Percentiles rank a stretch among this genome's conserved stretches.
These are phyloP conservation scores for Smittium mucronatum DNA, from an alignment of 371 early-diverging fungal species.

Conservation along the genomic window DNA sequence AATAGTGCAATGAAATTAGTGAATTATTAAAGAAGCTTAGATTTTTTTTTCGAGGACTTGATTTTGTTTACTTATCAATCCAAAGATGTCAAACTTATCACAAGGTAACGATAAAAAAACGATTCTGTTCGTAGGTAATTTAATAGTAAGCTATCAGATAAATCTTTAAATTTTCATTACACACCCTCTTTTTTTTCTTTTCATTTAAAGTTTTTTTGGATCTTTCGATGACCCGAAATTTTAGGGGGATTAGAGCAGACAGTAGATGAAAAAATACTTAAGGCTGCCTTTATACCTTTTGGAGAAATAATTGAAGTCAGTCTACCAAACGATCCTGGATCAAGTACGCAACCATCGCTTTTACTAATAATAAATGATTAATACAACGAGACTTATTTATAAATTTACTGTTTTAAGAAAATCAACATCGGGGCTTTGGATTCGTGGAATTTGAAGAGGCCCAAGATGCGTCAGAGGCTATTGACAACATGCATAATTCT, in stretches of 20 bases:
- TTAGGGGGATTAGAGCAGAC: conserved; percentile 71
- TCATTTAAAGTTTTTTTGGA: neutral
- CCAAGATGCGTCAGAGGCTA: conserved; percentile 75
- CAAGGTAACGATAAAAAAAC: conserved; percentile 11
- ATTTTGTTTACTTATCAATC: too few relatives aligned
- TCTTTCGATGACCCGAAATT: conserved; percentile 1
- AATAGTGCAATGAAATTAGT: too few relatives aligned
- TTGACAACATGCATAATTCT: conserved; percentile 85
- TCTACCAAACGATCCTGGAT: conserved; percentile 61
- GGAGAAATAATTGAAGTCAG: conserved; percentile 86
- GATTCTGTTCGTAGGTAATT: conserved; percentile 11
- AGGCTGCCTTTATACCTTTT: conserved; percentile 89
- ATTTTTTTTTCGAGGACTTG: too few relatives aligned
- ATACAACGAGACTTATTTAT: neutral
- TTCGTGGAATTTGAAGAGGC: conserved; percentile 84
- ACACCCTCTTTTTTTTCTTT: conserved; percentile 1
- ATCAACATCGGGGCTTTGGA: conserved; percentile 80
- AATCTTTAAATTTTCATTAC: neutral
- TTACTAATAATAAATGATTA: conserved; percentile 5
- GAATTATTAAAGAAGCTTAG: too few relatives aligned
- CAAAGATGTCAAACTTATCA: conserved; percentile 10
- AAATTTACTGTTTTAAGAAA: conserved; percentile 24
- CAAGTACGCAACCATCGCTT: conserved; percentile 36
- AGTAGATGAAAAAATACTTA: conserved; percentile 60
- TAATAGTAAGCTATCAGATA: neutral